Percentiles rank a stretch among this genome's conserved stretches.
Conservation (phyloP, 441 rosid species). For the Viola pubescens region DNA sequence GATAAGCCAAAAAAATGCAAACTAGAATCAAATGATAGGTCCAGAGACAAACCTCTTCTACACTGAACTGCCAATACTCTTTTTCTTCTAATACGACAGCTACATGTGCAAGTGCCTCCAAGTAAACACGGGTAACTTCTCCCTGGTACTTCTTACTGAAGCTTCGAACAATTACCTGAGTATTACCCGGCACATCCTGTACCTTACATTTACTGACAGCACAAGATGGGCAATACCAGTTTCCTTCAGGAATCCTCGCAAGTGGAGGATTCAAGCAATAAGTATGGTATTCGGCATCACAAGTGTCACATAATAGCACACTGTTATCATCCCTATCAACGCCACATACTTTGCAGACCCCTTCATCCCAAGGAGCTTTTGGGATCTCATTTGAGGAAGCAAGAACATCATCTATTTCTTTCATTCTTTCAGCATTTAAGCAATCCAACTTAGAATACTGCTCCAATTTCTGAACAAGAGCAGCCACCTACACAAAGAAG, state of each 20-base stretch:
- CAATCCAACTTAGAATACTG: conserved; percentile 52
- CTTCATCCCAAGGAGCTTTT: conserved; percentile 99
- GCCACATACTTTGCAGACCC: conserved; percentile 96
- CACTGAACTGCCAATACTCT: conserved; percentile 76
- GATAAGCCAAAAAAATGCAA: conserved; percentile 8
- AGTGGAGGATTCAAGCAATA: conserved; percentile 98
- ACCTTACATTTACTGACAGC: conserved; percentile 41
- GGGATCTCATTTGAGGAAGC: conserved; percentile 63
- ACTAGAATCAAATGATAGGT: conserved; percentile 8
- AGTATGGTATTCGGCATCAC: conserved; percentile 97
- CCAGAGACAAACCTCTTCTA: conserved; percentile 64
- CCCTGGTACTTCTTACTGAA: conserved; percentile 60
- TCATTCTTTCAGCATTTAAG: conserved; percentile 50
- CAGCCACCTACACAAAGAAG: conserved; percentile 56
- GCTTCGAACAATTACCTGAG: conserved; percentile 34
- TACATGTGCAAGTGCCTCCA: conserved; percentile 54
- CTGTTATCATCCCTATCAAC: conserved; percentile 96
- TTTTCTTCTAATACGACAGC: conserved; percentile 66
- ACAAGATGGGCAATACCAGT: conserved; percentile 99
- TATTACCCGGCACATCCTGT: conserved; percentile 41
- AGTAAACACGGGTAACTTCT: conserved; percentile 53
- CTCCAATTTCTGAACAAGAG: conserved; percentile 54
- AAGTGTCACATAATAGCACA: conserved; percentile 91
- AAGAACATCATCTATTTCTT: conserved; percentile 61
- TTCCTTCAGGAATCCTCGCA: conserved; percentile 91